These are phyloP conservation scores for Triangularia verruculosa DNA, from an alignment of 2,329 filamentous ascomycete species.

Conservation along the genomic window DNA sequence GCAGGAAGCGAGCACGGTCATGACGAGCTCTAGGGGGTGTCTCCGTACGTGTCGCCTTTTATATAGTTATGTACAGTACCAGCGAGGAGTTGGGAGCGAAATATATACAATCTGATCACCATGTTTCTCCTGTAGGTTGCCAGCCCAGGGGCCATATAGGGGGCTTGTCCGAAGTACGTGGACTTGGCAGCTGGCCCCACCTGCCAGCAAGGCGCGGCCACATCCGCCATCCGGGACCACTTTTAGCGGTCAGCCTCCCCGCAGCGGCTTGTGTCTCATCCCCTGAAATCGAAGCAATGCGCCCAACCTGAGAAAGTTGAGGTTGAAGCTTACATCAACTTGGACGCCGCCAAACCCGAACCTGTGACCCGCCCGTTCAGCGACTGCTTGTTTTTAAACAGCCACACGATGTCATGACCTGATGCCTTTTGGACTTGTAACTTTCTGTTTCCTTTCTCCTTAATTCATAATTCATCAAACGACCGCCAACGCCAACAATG, in stretches of 20 bases:
- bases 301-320: not conserved
- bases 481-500: not conserved
- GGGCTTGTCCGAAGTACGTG: no score
- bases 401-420: not conserved
- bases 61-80: not conserved
- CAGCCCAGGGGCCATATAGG: no score
- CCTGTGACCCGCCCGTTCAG: not conserved
- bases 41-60: not conserved
- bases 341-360: not conserved
- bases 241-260: not conserved
- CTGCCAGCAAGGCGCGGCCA: not conserved
- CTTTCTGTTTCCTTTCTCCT: not conserved
- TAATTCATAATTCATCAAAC: not conserved
- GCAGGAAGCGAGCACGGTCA: constrained; percentile 30
- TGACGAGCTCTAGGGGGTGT: constrained; percentile 46
- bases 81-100: not conserved
- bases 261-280: not conserved
- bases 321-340: not conserved
- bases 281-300: not conserved
- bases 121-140: not conserved
- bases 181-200: not conserved
- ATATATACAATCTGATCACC: not conserved
- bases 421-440: not conserved
- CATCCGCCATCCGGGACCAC: not conserved
- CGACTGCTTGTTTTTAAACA: not conserved